Evolutionary conservation across 176 grass and related monocot genomes (phyloP).

Genomic region (Secale cereale): DNA sequence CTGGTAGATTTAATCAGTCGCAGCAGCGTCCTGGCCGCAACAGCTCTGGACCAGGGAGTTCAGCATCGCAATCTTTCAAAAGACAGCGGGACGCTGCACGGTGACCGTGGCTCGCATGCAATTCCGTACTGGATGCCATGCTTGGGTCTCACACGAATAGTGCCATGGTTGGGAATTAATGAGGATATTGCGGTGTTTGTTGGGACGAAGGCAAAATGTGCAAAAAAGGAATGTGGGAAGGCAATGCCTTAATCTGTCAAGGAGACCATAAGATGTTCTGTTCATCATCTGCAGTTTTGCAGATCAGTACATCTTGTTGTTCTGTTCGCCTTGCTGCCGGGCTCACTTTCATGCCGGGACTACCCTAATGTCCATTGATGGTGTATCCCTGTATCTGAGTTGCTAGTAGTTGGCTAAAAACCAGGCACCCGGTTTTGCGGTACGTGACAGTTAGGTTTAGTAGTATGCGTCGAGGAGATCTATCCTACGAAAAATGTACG

Average conservation of each 20-base stretch:
- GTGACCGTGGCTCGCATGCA: neutral
- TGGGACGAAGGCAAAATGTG: neutral
- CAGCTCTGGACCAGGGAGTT: slow-evolving; percentile 26
- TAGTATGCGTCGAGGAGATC: neutral
- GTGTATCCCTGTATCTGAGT: neutral
- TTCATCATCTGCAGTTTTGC: neutral
- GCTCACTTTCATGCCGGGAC: neutral
- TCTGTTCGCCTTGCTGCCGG: neutral
- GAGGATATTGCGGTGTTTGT: neutral
- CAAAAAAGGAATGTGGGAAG: neutral
- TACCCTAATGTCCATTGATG: neutral
- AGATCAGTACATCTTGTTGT: neutral
- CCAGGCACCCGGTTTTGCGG: neutral
- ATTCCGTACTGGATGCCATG: neutral
- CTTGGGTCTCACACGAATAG: neutral
- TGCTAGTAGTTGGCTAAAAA: neutral
- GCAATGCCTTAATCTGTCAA: neutral
- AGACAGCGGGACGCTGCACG: slow-evolving; percentile 34
- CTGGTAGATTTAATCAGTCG: slow-evolving; percentile 26
- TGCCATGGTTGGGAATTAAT: neutral
- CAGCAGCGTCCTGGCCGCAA: slow-evolving; percentile 17
- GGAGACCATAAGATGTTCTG: neutral
- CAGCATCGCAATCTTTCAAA: slow-evolving; percentile 57
- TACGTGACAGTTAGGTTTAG: neutral
- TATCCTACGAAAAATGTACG: neutral